phyloP scores from a whole-genome alignment of 257 asterid species.

The Lavandula angustifolia region DNA sequence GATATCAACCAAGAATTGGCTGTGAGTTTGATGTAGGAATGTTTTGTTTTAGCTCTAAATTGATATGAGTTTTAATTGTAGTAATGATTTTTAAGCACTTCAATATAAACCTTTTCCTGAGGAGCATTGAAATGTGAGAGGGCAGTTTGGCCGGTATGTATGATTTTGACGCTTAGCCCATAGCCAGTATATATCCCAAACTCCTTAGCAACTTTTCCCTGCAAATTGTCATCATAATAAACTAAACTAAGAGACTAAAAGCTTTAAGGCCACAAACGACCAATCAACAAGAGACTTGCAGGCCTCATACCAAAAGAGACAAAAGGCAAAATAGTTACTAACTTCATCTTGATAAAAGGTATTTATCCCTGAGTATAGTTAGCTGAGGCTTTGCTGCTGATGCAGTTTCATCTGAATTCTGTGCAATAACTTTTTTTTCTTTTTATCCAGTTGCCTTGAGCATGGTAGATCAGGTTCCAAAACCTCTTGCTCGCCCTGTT shows the following conservation, averaged over 20 bases:
- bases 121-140: conserved; percentile 48
- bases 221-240: too few species aligned
- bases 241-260: too few species aligned
- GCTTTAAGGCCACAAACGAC: too few species aligned
- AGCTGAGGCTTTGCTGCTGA: background rate
- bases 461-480: conserved; percentile 95
- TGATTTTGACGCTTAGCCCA: too few species aligned
- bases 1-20: conserved; percentile 65
- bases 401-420: background rate
- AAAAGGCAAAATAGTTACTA: too few species aligned
- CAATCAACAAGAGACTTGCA: too few species aligned
- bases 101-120: conserved; percentile 43
- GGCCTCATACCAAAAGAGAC: too few species aligned
- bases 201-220: too few species aligned
- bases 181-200: too few species aligned
- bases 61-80: conserved; percentile 16
- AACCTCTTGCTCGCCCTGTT: conserved; percentile 97
- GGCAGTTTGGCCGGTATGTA: too few species aligned
- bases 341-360: too few species aligned
- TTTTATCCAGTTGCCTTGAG: conserved; percentile 82
- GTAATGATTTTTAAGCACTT: conserved; percentile 50
- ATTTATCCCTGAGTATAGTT: conserved; percentile 7
- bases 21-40: conserved; percentile 35
- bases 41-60: background rate
- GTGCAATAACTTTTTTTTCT: conserved; percentile 24